A percentile compares a stretch with the other conserved stretches of the same genome.
phyloP scores from a whole-genome alignment of 106 monocot genomes.

The Dioscorea zingiberensis region DNA sequence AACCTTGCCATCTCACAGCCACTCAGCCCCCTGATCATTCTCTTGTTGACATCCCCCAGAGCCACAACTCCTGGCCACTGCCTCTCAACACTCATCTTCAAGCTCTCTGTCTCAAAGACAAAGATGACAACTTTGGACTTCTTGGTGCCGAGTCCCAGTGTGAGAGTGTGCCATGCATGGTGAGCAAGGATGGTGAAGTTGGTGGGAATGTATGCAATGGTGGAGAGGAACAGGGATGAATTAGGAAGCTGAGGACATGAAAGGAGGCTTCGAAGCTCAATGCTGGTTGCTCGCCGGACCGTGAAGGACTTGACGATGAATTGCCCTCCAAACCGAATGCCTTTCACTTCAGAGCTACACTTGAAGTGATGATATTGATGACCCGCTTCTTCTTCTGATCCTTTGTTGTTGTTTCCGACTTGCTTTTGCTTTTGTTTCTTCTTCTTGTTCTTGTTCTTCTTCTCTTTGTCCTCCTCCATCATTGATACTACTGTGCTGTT shows the following conservation, averaged over 20 bases:
- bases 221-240: slow-evolving; percentile 38
- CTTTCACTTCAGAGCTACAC: slow-evolving; percentile 67
- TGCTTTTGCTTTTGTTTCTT: slow-evolving; percentile 16
- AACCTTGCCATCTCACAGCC: slow-evolving; percentile 93
- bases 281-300: slow-evolving; percentile 50
- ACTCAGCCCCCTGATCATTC: slow-evolving; percentile 48
- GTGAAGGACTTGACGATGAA: slow-evolving; percentile 89
- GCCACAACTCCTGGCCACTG: slow-evolving; percentile 49
- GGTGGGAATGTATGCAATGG: slow-evolving; percentile 66
- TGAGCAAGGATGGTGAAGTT: slow-evolving; percentile 89
- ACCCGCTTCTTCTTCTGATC: neutral
- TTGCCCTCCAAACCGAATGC: slow-evolving; percentile 77
- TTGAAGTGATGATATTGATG: slow-evolving; percentile 43
- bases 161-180: slow-evolving; percentile 84
- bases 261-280: slow-evolving; percentile 70
- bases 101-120: slow-evolving; percentile 71
- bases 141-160: slow-evolving; percentile 88
- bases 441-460: slow-evolving; percentile 2
- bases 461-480: neutral
- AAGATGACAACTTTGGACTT: slow-evolving; percentile 86
- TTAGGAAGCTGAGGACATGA: slow-evolving; percentile 38
- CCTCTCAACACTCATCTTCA: slow-evolving; percentile 60
- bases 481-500: too few species aligned
- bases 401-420: slow-evolving; percentile 6
- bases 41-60: slow-evolving; percentile 67